phyloP scores from a whole-genome alignment of 345 rosid species.

The Leavenworthia alabamica region DNA sequence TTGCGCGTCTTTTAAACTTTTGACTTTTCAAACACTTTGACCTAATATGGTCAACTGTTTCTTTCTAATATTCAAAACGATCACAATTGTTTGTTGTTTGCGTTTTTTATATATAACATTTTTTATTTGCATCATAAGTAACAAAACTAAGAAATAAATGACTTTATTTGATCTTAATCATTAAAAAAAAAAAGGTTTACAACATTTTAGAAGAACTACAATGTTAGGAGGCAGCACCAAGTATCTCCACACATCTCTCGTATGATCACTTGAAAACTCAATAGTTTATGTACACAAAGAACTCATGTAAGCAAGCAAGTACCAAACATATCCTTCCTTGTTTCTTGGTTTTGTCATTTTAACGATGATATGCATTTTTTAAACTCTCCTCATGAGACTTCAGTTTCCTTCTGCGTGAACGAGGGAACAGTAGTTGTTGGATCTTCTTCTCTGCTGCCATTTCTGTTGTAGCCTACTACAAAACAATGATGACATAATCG shows the following conservation, averaged over 20 bases:
- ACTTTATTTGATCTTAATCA: too few relatives aligned
- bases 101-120: too few relatives aligned
- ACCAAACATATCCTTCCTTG: conserved; percentile 14
- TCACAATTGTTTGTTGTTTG: too few relatives aligned
- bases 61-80: neutral
- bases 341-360: neutral
- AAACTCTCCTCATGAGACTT: conserved; percentile 39
- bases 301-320: conserved; percentile 11
- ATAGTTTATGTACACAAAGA: conserved; percentile 28
- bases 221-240: conserved; percentile 13
- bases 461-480: conserved; percentile 59
- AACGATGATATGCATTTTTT: conserved; percentile 20
- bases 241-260: conserved; percentile 15
- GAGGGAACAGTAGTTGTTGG: conserved; percentile 69
- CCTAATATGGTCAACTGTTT: neutral
- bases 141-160: too few relatives aligned
- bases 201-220: too few relatives aligned
- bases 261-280: conserved; percentile 19
- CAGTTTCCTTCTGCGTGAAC: conserved; percentile 74
- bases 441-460: conserved; percentile 84
- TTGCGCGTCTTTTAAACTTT: conserved; percentile 12
- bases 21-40: neutral
- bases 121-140: too few relatives aligned
- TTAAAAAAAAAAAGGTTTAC: too few relatives aligned
- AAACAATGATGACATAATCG: neutral